Conservation (phyloP, 768 basidiomycete genomes). For the Naganishia friedmannii region DNA sequence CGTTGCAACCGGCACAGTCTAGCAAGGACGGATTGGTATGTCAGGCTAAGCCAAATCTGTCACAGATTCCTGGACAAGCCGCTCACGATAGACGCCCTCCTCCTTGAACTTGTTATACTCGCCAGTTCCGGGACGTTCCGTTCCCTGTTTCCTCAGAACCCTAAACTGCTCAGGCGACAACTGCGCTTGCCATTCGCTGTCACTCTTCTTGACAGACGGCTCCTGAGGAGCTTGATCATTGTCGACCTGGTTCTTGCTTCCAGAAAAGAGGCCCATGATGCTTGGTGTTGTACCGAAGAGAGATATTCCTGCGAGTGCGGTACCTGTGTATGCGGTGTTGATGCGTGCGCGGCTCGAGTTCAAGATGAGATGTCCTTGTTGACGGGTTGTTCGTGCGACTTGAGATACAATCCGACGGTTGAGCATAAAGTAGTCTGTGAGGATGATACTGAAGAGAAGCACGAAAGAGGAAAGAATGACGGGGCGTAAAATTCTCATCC, state of each 20-base stretch:
- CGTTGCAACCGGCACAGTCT: conserved; percentile 72
- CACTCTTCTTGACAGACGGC: conserved; percentile 57
- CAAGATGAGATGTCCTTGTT: not conserved
- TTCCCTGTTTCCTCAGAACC: conserved; percentile 80
- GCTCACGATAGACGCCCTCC: conserved; percentile 64
- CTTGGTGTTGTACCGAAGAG: conserved; percentile 11
- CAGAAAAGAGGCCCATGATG: conserved; percentile 18
- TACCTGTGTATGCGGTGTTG: not conserved
- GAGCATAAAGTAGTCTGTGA: conserved; percentile 21
- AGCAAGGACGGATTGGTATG: not conserved
- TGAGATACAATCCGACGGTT: conserved; percentile 15
- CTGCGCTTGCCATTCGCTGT: conserved; percentile 78
- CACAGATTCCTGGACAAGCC: too few species aligned
- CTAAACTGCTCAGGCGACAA: conserved; percentile 82
- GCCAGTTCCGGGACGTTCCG: conserved; percentile 74
- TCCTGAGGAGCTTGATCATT: conserved; percentile 29
- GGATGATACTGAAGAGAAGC: conserved; percentile 4
- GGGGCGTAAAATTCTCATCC: not conserved
- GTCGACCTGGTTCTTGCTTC: conserved; percentile 21
- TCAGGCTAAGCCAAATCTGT: not conserved
- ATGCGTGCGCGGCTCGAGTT: not conserved
- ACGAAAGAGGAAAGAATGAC: not conserved
- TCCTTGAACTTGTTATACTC: conserved; percentile 69
- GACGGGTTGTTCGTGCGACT: conserved; percentile 12
- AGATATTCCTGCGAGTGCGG: not conserved